Evolutionary conservation across 257 asterid species (phyloP).

Genomic region (Solanum chilense): DNA sequence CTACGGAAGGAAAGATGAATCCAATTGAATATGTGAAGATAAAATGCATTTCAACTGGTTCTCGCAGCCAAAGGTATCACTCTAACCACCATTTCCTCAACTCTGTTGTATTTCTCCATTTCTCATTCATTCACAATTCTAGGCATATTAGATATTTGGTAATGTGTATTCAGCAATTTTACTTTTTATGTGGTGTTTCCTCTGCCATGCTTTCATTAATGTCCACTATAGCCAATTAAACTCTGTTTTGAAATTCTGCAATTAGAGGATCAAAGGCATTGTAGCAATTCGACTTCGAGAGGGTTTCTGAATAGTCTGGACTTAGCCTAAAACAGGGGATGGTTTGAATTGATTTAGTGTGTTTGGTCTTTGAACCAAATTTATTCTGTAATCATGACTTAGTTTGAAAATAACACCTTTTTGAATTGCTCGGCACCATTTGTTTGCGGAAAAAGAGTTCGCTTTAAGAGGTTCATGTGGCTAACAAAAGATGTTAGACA

Average conservation of each 20-base stretch:
- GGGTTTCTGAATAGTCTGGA: background rate
- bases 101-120: background rate
- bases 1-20: conserved; percentile 74
- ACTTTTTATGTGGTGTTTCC: background rate
- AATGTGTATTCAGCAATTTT: background rate
- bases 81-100: background rate
- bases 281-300: background rate
- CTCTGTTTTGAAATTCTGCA: background rate
- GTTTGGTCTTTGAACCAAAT: background rate
- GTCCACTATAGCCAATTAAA: background rate
- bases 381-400: background rate
- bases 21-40: conserved; percentile 88
- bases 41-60: conserved; percentile 81
- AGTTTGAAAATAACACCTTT: background rate
- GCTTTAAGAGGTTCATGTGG: background rate
- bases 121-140: background rate
- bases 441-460: background rate
- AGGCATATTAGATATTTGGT: background rate
- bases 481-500: background rate
- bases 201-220: background rate
- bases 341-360: background rate
- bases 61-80: conserved; percentile 55
- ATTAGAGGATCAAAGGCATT: background rate
- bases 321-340: background rate
- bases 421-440: background rate